phyloP scores from a whole-genome alignment of 805 yeast species.

The Yamadazyma sp. region DNA sequence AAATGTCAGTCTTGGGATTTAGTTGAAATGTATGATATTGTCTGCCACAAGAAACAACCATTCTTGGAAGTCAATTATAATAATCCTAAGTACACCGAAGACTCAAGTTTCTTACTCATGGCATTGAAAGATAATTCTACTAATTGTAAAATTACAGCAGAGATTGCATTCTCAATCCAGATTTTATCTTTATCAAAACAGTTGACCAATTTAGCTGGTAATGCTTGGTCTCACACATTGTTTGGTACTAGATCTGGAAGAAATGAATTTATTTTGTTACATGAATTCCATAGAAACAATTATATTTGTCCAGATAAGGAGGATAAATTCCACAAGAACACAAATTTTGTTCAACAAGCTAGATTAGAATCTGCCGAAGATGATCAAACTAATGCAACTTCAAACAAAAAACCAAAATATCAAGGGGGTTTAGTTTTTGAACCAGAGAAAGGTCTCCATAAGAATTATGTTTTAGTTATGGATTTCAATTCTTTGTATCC shows the following conservation, averaged over 20 bases:
- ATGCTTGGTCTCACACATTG: slow-evolving; percentile 93
- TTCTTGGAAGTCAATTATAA: slow-evolving; percentile 73
- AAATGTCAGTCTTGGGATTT: slow-evolving; percentile 95
- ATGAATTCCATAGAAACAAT: slow-evolving; percentile 79
- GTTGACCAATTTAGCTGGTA: slow-evolving; percentile 90
- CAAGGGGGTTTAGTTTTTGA: slow-evolving; percentile 96
- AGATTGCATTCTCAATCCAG: slow-evolving; percentile 78
- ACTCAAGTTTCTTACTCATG: slow-evolving; percentile 62
- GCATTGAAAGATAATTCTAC: slow-evolving; percentile 66
- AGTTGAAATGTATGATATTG: slow-evolving; percentile 83
- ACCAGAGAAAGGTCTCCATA: slow-evolving; percentile 92
- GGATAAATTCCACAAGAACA: slow-evolving; percentile 36
- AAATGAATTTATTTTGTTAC: slow-evolving; percentile 87
- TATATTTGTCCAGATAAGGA: slow-evolving; percentile 88
- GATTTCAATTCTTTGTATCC: slow-evolving; percentile 98
- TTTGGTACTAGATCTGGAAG: slow-evolving; percentile 96
- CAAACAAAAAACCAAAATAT: slow-evolving; percentile 66
- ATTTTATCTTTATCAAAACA: slow-evolving; percentile 86
- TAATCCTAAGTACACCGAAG: slow-evolving; percentile 61
- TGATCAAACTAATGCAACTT: slow-evolving; percentile 47
- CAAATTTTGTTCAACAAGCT: slow-evolving; percentile 32
- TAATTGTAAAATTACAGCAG: slow-evolving; percentile 69
- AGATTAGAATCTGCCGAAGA: slow-evolving; percentile 34
- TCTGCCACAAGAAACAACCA: slow-evolving; percentile 59
- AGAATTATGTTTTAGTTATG: slow-evolving; percentile 87